Evolutionary conservation across 75 land plant species (phyloP).

Genomic region (Pseudotsuga menziesii): DNA sequence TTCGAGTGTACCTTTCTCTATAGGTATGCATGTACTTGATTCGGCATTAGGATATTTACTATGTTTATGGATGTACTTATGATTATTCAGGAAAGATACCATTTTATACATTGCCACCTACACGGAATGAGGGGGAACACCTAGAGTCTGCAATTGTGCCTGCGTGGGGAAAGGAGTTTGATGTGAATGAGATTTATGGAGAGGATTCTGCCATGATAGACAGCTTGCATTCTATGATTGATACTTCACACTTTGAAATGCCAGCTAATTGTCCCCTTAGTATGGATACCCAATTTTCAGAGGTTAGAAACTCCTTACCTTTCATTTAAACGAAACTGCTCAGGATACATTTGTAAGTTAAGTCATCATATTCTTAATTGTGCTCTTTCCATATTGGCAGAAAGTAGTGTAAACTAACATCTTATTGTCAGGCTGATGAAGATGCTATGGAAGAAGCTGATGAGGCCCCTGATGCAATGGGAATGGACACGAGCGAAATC

Average conservation of each 20-base stretch:
- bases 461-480: constrained; percentile 14
- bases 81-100: constrained; percentile 81
- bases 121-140: constrained; percentile 32
- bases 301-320: constrained; percentile 30
- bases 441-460: constrained; percentile 17
- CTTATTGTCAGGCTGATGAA: constrained; percentile 16
- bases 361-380: not conserved
- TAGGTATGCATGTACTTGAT: not conserved
- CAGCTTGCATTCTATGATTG: constrained; percentile 59
- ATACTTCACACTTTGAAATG: constrained; percentile 60
- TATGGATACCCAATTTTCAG: constrained; percentile 56
- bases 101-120: constrained; percentile 83
- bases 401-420: not conserved
- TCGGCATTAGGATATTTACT: not conserved
- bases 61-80: not conserved
- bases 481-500: constrained; percentile 27
- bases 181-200: constrained; percentile 72
- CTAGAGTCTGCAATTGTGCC: constrained; percentile 65
- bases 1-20: not conserved
- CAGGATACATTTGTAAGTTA: not conserved
- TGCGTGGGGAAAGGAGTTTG: constrained; percentile 74
- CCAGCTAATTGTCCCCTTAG: constrained; percentile 60
- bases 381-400: not conserved
- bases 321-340: not conserved
- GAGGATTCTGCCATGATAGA: constrained; percentile 71